Percentiles rank a stretch among this genome's conserved stretches.
phyloP scores from a whole-genome alignment of 805 yeast species.

The Barnettozyma vustinii region DNA sequence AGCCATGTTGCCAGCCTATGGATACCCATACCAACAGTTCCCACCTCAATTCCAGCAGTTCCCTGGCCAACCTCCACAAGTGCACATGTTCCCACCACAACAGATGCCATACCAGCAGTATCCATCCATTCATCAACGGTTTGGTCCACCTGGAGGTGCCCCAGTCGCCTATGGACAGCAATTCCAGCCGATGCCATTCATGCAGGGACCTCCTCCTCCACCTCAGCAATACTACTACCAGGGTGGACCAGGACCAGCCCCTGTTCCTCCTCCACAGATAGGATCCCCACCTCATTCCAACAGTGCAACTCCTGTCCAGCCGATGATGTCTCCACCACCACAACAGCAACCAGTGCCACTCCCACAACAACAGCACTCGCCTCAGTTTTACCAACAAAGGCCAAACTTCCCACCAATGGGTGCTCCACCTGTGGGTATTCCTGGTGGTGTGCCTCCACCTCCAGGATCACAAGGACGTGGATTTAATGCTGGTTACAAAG shows the following conservation, averaged over 20 bases:
- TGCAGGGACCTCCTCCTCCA: conserved; percentile 11
- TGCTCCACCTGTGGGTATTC: background rate
- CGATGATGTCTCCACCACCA: conserved; percentile 2
- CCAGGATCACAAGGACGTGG: background rate
- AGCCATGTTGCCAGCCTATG: background rate
- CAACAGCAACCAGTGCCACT: background rate
- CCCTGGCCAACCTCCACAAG: conserved; percentile 4
- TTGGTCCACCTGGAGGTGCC: conserved; percentile 8
- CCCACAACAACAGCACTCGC: conserved; percentile 6
- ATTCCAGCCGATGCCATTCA: conserved; percentile 19
- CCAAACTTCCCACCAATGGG: conserved; percentile 1
- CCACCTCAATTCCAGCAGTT: conserved; percentile 4
- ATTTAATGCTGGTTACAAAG: background rate
- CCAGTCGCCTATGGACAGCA: conserved; percentile 11
- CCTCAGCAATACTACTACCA: conserved; percentile 4
- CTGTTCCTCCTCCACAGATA: conserved; percentile 1
- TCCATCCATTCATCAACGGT: conserved; percentile 8
- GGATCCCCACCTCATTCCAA: conserved; percentile 3
- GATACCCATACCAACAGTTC: conserved; percentile 3
- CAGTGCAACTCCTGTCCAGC: conserved; percentile 4
- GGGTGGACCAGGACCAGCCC: conserved; percentile 2
- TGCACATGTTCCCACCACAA: conserved; percentile 6
- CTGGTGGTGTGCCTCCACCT: background rate
- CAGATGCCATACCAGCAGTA: conserved; percentile 8
- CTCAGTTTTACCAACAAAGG: conserved; percentile 12